Conservation (phyloP, 179 eudicot genomes). For the Sideroxylon spinosum region DNA sequence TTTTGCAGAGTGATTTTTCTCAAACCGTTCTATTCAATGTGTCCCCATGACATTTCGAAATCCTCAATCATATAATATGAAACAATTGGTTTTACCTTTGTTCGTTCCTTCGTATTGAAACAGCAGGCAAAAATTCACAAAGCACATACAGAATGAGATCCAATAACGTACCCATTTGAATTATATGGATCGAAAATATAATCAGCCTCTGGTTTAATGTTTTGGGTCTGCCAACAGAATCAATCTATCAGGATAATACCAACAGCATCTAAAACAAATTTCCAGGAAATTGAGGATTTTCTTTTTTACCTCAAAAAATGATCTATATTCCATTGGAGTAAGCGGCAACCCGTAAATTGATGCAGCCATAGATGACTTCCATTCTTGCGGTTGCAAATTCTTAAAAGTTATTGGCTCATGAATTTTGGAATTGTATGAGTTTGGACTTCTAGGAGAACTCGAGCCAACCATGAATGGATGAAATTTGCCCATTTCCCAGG, state of each 20-base stretch:
- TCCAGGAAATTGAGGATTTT: background rate
- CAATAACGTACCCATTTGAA: conserved; percentile 53
- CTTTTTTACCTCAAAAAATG: conserved; percentile 64
- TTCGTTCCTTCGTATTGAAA: background rate
- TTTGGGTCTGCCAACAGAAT: conserved; percentile 51
- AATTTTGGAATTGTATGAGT: conserved; percentile 24
- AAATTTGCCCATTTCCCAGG: conserved; percentile 55
- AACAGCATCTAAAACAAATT: conserved; percentile 3
- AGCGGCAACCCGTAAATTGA: conserved; percentile 65
- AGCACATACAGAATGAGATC: conserved; percentile 9
- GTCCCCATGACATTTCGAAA: background rate
- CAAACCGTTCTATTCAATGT: background rate
- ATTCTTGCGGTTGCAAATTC: conserved; percentile 22
- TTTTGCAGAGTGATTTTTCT: background rate
- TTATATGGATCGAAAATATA: conserved; percentile 41
- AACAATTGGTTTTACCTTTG: background rate
- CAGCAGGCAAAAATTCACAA: background rate
- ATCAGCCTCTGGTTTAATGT: conserved; percentile 57
- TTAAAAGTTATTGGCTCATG: conserved; percentile 25
- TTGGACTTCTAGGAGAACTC: conserved; percentile 36
- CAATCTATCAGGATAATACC: conserved; percentile 12
- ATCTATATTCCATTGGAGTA: conserved; percentile 59
- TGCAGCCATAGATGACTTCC: conserved; percentile 31
- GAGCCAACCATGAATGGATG: conserved; percentile 35
- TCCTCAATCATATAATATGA: background rate